Conservation (phyloP, 163 green algal species). For the Scenedesmus sp. region DNA sequence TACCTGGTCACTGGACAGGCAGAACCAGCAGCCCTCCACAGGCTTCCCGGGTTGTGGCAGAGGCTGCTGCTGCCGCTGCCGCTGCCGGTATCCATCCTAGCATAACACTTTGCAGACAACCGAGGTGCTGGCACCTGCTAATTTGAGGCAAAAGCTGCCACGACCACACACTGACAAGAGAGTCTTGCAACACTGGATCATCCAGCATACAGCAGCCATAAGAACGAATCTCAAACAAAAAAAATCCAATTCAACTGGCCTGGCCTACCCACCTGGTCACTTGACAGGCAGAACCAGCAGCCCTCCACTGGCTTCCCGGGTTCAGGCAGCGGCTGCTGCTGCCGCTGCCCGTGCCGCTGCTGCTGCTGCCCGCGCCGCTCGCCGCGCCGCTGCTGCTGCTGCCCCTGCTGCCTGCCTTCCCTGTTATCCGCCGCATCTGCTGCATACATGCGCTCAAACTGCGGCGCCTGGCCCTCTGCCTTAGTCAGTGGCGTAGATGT, state of each 20-base stretch:
- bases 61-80: background rate
- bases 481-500: slow-evolving; percentile 37
- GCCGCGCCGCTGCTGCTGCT: background rate
- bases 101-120: too few species aligned
- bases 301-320: slow-evolving; percentile 78
- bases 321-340: slow-evolving; percentile 15
- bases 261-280: slow-evolving; percentile 43
- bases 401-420: background rate
- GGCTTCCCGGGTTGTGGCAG: slow-evolving; percentile 65
- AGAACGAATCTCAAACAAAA: too few species aligned
- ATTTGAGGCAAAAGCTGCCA: too few species aligned
- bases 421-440: background rate
- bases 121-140: too few species aligned
- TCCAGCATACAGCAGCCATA: too few species aligned
- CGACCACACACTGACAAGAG: too few species aligned
- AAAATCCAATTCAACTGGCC: too few species aligned
- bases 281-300: slow-evolving; percentile 98
- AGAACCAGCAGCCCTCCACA: slow-evolving; percentile 96
- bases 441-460: background rate
- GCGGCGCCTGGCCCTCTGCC: background rate
- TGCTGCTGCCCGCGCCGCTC: background rate
- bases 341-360: background rate
- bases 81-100: too few species aligned
- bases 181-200: too few species aligned
- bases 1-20: slow-evolving; percentile 79